Conservation (phyloP, 2,329 filamentous ascomycete species). For the Hymenoscyphus linearis region DNA sequence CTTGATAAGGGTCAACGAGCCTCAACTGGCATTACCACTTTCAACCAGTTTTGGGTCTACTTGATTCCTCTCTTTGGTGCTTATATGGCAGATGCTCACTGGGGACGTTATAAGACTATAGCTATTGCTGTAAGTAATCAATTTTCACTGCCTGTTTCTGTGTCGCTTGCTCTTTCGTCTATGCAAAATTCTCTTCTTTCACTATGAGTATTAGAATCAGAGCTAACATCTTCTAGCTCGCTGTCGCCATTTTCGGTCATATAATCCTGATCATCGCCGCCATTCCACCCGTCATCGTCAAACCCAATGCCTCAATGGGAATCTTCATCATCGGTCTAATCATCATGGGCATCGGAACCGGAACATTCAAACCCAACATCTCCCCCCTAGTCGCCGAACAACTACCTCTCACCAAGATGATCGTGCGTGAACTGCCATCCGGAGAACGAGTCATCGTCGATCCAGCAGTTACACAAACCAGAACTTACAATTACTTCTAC, state of each 20-base stretch:
- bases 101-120: constrained; percentile 64
- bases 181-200: background rate
- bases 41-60: constrained; percentile 49
- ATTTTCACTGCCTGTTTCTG: background rate
- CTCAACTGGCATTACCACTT: constrained; percentile 42
- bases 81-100: constrained; percentile 57
- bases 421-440: constrained; percentile 42
- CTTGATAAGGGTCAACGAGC: constrained; percentile 44
- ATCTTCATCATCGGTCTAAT: constrained; percentile 58
- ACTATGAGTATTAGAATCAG: background rate
- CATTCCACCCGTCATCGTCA: constrained; percentile 52
- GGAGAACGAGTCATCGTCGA: constrained; percentile 58
- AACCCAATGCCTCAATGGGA: constrained; percentile 47
- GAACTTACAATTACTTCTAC: constrained; percentile 67
- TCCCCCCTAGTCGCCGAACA: constrained; percentile 60
- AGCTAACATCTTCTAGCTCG: constrained; percentile 12
- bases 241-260: constrained; percentile 56
- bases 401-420: constrained; percentile 45
- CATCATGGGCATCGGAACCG: constrained; percentile 62
- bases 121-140: constrained; percentile 14
- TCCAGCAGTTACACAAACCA: constrained; percentile 50
- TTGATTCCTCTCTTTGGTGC: constrained; percentile 46
- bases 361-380: constrained; percentile 69
- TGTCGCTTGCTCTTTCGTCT: no score
- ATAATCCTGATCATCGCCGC: constrained; percentile 60